Conservation (phyloP, 2,329 filamentous ascomycete species). For the Monilinia fructicola region DNA sequence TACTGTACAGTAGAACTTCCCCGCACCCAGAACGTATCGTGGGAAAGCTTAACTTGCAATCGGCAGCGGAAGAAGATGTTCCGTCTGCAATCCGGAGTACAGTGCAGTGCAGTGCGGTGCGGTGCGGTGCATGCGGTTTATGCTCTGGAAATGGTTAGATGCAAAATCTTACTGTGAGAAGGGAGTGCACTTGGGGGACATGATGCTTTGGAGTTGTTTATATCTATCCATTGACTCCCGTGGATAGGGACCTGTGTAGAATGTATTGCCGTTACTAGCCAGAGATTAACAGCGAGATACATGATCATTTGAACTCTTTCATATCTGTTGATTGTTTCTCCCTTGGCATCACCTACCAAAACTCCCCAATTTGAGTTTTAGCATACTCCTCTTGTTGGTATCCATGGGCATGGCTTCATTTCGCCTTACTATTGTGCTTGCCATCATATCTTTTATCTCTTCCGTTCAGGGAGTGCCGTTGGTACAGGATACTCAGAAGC, state of each 20-base stretch:
- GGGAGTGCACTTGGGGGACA: not conserved
- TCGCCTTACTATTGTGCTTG: not conserved
- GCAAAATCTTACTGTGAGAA: not conserved
- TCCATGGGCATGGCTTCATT: not conserved
- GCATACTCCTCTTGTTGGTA: not conserved
- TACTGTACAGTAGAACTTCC: constrained; percentile 7
- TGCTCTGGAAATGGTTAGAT: not conserved
- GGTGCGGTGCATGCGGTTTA: not conserved
- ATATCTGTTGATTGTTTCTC: not conserved
- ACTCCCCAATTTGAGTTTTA: too few species aligned
- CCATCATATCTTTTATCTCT: not conserved
- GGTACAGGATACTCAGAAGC: not conserved
- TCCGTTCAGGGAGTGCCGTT: constrained; percentile 13
- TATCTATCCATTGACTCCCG: not conserved
- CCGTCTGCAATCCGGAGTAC: constrained; percentile 37
- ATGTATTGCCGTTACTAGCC: not conserved
- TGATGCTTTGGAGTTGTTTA: not conserved
- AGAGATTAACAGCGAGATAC: not conserved
- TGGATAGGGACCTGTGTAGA: too few species aligned
- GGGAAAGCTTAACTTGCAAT: constrained; percentile 5
- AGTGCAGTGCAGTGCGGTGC: not conserved
- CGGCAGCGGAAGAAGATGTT: constrained; percentile 20
- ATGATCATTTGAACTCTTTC: not conserved
- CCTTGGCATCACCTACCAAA: too few species aligned
- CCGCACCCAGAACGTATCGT: constrained; percentile 18